Base-by-base conservation (phyloP, 768 basidiomycete genomes). In the Pulveroboletus sp. region DNA sequence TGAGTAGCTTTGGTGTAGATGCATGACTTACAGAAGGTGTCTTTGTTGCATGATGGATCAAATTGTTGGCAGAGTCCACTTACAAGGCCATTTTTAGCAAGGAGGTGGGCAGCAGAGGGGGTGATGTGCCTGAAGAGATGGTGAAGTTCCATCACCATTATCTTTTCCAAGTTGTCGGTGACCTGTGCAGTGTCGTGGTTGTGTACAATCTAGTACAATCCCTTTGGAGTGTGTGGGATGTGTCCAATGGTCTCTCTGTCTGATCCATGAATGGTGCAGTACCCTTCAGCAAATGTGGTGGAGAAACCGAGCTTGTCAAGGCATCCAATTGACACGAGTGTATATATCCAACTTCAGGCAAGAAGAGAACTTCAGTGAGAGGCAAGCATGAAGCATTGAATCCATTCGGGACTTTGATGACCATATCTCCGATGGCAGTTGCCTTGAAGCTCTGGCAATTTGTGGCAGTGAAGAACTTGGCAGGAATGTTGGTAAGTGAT, bases 281-380 rank as follows among this genome's bases (percentile, higher is more conserved):
- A 47, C 0, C 23, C 30, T 2, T 40, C 22, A 23, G 22, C 23
- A 17, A 48, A 48, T 5, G 32, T 48, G 1, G 24, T 48, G 5
- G 8, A 34, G 23, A 40, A 16, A 0, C 45, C 45, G n/a, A 47
- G 36, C 37, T 47, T 27, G 30, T 47, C 45, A 31, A 47, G 46
- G 30, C 8, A 2, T 13, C 29, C 46, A 7, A 47, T 47, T 0
- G 22, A 47, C 6, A 47, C n/a, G 0, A 40, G 23, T 5, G n/a
- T n/a, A 16, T 47, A 22, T 29, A 41, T 4, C 40, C 26, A 5
- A 41, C 40, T 11, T 29, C 12, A 12, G 27, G 27, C 6, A 12
- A 29, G 27, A 29, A 29, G 12, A 6, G 27, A 12, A 29, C 27
- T 29, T 29, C 27, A 6, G 27, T 29, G 27, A 29, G 27, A 12